Evolutionary conservation across 1,139 yeast species (phyloP).

Genomic region (Taphrina flavorubra): DNA sequence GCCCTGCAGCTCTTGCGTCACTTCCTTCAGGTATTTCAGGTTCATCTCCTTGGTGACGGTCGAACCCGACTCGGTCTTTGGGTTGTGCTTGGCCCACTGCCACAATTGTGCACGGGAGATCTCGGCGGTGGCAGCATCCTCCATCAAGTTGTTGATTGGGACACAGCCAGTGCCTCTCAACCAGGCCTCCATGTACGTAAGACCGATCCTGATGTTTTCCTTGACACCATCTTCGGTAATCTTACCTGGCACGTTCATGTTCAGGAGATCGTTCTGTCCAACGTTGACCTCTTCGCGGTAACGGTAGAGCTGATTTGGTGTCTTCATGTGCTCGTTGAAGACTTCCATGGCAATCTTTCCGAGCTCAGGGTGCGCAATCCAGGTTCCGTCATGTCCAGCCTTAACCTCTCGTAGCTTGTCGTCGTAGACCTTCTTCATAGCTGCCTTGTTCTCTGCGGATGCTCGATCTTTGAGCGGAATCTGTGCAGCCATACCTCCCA

Average conservation of each 20-base stretch:
- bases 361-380: constrained; percentile 84
- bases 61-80: constrained; percentile 65
- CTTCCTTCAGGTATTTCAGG: constrained; percentile 63
- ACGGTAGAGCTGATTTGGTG: constrained; percentile 76
- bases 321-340: constrained; percentile 80
- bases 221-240: constrained; percentile 76
- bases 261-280: constrained; percentile 70
- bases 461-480: constrained; percentile 72
- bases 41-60: constrained; percentile 66
- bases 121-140: constrained; percentile 87
- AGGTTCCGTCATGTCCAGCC: constrained; percentile 80
- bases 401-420: constrained; percentile 76
- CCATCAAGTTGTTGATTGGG: constrained; percentile 83
- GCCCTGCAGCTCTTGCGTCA: constrained; percentile 62
- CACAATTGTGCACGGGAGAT: constrained; percentile 80
- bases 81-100: constrained; percentile 84
- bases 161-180: constrained; percentile 79
- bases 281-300: constrained; percentile 59
- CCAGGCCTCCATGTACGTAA: constrained; percentile 84
- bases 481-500: constrained; percentile 88
- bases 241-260: constrained; percentile 71
- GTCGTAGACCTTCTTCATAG: constrained; percentile 72
- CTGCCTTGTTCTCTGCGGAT: constrained; percentile 57
- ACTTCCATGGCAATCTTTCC: constrained; percentile 77
- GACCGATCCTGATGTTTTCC: constrained; percentile 71